Conservation (phyloP, 2,329 filamentous ascomycete genomes). For the Aspergillus bombycis region DNA sequence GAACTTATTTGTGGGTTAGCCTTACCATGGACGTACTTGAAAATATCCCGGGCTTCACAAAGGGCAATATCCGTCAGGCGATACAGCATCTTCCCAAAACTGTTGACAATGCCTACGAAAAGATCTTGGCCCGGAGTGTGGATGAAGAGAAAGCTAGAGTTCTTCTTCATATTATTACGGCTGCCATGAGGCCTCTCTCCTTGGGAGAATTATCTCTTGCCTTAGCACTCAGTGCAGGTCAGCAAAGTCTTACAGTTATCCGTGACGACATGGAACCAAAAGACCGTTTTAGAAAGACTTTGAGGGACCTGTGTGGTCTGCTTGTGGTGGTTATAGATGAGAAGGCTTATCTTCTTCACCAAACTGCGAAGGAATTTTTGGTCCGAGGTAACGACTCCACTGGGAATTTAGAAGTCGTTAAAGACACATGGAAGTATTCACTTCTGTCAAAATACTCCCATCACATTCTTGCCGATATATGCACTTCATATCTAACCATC, state of each 20-base stretch:
- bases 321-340: constrained; percentile 18
- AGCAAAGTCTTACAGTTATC: background rate
- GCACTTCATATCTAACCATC: constrained; percentile 7
- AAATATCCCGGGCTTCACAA: background rate
- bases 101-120: constrained; percentile 13
- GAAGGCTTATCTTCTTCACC: constrained; percentile 27
- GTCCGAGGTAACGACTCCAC: constrained; percentile 2
- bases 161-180: constrained; percentile 12
- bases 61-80: background rate
- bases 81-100: background rate
- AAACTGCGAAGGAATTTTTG: constrained; percentile 30
- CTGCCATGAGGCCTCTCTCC: constrained; percentile 12
- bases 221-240: background rate
- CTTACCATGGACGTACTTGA: constrained; percentile 38
- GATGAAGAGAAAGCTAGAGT: background rate
- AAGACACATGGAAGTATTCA: constrained; percentile 9
- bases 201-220: constrained; percentile 12
- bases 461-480: constrained; percentile 8
- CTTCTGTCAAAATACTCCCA: constrained; percentile 9
- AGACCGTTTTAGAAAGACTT: constrained; percentile 6
- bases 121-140: constrained; percentile 6
- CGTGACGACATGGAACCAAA: constrained; percentile 6
- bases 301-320: constrained; percentile 23
- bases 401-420: background rate
- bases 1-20: constrained; percentile 48